Conservation (phyloP, 768 basidiomycete genomes). For the Russula brevipes region DNA sequence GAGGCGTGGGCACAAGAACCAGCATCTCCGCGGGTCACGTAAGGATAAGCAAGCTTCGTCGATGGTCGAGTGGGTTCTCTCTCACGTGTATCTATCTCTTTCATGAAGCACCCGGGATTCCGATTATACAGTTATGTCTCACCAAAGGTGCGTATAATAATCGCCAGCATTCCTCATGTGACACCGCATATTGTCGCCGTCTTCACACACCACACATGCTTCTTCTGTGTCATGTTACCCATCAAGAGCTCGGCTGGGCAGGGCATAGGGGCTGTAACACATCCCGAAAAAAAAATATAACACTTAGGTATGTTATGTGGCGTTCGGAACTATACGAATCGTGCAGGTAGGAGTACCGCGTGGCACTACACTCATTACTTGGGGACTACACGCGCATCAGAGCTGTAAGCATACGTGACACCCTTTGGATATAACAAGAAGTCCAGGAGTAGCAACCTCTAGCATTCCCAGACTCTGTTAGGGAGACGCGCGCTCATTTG, state of each 20-base stretch:
- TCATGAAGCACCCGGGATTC: no score
- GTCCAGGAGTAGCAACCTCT: background rate
- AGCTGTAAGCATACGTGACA: conserved; percentile 7
- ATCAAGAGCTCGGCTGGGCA: conserved; percentile 1
- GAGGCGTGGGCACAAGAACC: background rate
- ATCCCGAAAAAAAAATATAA: background rate
- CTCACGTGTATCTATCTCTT: background rate
- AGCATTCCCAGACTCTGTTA: background rate
- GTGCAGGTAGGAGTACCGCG: conserved; percentile 3
- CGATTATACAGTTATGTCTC: background rate
- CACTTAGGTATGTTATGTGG: conserved; percentile 7
- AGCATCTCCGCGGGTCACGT: background rate
- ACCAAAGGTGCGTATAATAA: background rate
- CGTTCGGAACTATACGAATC: conserved; percentile 16
- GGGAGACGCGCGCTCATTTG: background rate
- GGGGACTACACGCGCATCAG: conserved; percentile 15
- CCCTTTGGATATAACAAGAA: background rate
- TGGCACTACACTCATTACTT: background rate
- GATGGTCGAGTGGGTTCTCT: background rate
- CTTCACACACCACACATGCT: conserved; percentile 7
- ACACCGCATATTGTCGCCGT: background rate
- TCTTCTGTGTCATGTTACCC: background rate
- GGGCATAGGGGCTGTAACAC: conserved; percentile 19
- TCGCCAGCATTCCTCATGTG: conserved; percentile 3
- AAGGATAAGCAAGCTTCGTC: background rate